Evolutionary conservation across 306 rosid genomes (phyloP).

Genomic region (Oxytropis ochrocephala): DNA sequence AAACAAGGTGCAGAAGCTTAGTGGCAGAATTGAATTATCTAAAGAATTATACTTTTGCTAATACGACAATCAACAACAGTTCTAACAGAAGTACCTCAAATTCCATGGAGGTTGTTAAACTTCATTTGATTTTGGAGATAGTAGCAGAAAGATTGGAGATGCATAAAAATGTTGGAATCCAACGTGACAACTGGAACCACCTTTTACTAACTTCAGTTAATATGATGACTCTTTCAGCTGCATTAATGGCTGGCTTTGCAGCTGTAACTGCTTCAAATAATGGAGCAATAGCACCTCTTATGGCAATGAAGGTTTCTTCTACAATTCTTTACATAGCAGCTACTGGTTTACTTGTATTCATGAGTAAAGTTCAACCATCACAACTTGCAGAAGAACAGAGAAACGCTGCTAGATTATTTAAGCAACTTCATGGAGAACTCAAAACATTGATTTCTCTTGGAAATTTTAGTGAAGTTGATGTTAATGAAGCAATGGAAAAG

Average conservation of each 20-base stretch:
- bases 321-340: constrained; percentile 55
- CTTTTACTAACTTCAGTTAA: constrained; percentile 55
- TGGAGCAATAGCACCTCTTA: constrained; percentile 25
- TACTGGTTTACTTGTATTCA: constrained; percentile 45
- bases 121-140: constrained; percentile 51
- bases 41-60: constrained; percentile 3
- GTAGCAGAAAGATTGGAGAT: constrained; percentile 67
- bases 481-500: constrained; percentile 51
- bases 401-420: constrained; percentile 58
- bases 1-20: constrained; percentile 25
- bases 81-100: not conserved
- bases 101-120: constrained; percentile 30
- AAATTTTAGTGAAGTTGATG: constrained; percentile 19
- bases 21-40: constrained; percentile 32
- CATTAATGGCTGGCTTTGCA: constrained; percentile 60
- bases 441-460: constrained; percentile 31
- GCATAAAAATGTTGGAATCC: constrained; percentile 65
- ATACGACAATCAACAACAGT: not conserved
- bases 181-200: constrained; percentile 76
- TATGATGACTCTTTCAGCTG: constrained; percentile 61
- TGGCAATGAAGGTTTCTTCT: constrained; percentile 62
- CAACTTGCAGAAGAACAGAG: constrained; percentile 80
- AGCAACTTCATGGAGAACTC: constrained; percentile 55
- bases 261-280: constrained; percentile 18
- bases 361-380: constrained; percentile 81